These are phyloP conservation scores for Asterochloris sp. DNA, from an alignment of 139 green algal species.

Conservation along the genomic window DNA sequence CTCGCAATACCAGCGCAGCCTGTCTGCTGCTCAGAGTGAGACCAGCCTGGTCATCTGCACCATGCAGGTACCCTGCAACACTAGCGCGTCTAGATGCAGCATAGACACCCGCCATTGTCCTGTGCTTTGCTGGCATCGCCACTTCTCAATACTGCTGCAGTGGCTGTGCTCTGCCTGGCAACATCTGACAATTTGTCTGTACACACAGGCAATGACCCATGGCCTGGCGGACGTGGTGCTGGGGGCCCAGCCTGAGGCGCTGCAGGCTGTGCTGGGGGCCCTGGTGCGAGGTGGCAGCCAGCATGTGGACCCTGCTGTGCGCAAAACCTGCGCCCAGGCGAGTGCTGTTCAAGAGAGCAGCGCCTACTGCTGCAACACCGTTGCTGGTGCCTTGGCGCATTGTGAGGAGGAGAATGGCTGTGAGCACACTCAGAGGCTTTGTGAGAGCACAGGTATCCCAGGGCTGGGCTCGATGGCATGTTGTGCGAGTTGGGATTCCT, in stretches of 20 bases:
- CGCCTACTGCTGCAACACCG: background rate
- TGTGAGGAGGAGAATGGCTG: background rate
- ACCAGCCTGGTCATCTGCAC: background rate
- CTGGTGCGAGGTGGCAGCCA: slow-evolving; percentile 45
- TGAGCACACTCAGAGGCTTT: background rate
- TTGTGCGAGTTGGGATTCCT: background rate
- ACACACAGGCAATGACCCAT: background rate
- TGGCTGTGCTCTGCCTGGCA: background rate
- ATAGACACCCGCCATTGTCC: background rate
- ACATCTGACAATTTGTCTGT: background rate
- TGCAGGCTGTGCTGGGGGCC: slow-evolving; percentile 45
- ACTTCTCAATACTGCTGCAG: background rate
- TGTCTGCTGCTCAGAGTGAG: background rate
- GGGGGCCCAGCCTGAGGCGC: background rate
- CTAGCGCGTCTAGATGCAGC: background rate
- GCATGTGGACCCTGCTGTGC: slow-evolving; percentile 54
- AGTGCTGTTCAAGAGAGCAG: background rate
- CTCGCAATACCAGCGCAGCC: background rate
- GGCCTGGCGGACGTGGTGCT: background rate
- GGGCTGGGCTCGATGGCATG: background rate
- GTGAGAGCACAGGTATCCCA: background rate
- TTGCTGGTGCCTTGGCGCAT: background rate
- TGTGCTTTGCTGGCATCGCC: background rate
- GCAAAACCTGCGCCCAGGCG: slow-evolving; percentile 57
- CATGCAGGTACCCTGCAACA: slow-evolving; percentile 2